Percentiles rank a stretch among this genome's conserved stretches.
These are phyloP conservation scores for Entelexis sorbosivorans DNA, from an alignment of 1,139 yeast genomes.

Conservation along the genomic window DNA sequence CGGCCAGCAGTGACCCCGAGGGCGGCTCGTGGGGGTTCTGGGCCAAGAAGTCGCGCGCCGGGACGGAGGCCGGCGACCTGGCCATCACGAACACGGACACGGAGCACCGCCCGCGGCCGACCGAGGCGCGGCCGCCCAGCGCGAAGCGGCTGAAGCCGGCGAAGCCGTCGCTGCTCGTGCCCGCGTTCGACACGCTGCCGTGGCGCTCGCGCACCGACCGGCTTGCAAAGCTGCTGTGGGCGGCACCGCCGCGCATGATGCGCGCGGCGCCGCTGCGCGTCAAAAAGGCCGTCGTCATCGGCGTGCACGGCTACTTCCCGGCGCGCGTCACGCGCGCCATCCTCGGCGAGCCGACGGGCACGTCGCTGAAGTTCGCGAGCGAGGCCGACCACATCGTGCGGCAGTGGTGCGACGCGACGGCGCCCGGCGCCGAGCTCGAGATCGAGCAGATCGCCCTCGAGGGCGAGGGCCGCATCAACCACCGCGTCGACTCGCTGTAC, in stretches of 20 bases:
- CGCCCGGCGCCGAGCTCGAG: slow-evolving; percentile 37
- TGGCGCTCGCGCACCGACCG: slow-evolving; percentile 7
- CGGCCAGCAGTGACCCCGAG: not conserved
- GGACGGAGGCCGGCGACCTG: slow-evolving; percentile 28
- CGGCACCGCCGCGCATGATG: not conserved
- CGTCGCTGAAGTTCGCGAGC: slow-evolving; percentile 72
- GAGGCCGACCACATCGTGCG: slow-evolving; percentile 74
- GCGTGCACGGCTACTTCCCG: slow-evolving; percentile 94
- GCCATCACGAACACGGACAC: slow-evolving; percentile 34
- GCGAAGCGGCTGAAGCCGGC: slow-evolving; percentile 9
- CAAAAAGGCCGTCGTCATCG: slow-evolving; percentile 52
- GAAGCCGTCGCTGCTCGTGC: slow-evolving; percentile 13
- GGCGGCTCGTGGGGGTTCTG: slow-evolving; percentile 31
- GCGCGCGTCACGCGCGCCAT: slow-evolving; percentile 71
- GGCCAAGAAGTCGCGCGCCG: slow-evolving; percentile 20
- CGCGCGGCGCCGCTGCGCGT: not conserved
- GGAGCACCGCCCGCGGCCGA: slow-evolving; percentile 28
- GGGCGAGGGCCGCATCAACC: slow-evolving; percentile 81
- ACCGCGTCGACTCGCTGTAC: slow-evolving; percentile 71
- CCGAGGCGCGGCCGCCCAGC: slow-evolving; percentile 16
- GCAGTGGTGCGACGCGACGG: slow-evolving; percentile 55
- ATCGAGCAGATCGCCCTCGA: slow-evolving; percentile 87
- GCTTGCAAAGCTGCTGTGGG: slow-evolving; percentile 12
- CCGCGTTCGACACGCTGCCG: slow-evolving; percentile 10
- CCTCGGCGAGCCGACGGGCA: slow-evolving; percentile 88